Base-by-base conservation (phyloP, 331 rosid species). In the Malus hybrid region DNA sequence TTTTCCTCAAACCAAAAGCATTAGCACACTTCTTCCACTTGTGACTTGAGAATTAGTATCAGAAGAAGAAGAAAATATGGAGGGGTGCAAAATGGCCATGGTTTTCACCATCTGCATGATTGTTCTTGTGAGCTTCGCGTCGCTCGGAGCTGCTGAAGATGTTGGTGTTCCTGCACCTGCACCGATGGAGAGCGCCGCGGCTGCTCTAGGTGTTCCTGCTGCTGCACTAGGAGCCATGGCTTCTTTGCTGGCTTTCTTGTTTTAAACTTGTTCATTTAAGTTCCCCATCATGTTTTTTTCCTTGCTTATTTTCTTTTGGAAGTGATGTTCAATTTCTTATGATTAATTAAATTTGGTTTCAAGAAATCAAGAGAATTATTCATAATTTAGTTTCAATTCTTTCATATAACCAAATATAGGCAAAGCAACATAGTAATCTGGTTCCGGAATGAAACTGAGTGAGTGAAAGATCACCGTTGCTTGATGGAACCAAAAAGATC, bases 401-500 rank as follows among this genome's bases (percentile, higher is more conserved):
- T 72, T n/a, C 76, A 57, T 34, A 64, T 16, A 70, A 31, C 2
- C 34, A 33, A 64, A 59, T 28, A 67, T 16, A 52, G 20, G 70
- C 57, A 28, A 55, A 46, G 80, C 64, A 61, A 67, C 77, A 79
- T 14, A 55, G 19, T 15, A 12, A 27, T 62, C 32, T 60, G 59
- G 22, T 42, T 36, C 42, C 42, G 52, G 56, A 31, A 72, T 76
- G 65, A 24, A 70, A 28, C 74, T 54, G 48, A 39, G 73, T 3
- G 61, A 59, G 34, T 13, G 36, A 28, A 62, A 59, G 65, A 56
- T 88, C 81, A 93, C 65, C 70, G 76, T 32, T 86, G 93, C 75
- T 79, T 80, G 71, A 93, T 82, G 67, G 97, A 93, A 59, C 95
- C 93, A 70, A 93, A 93, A 79, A 91, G 96, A 69, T 93, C 96